phyloP scores from a whole-genome alignment of 1,284 basidiomycete genomes.

The Mycena sp. region DNA sequence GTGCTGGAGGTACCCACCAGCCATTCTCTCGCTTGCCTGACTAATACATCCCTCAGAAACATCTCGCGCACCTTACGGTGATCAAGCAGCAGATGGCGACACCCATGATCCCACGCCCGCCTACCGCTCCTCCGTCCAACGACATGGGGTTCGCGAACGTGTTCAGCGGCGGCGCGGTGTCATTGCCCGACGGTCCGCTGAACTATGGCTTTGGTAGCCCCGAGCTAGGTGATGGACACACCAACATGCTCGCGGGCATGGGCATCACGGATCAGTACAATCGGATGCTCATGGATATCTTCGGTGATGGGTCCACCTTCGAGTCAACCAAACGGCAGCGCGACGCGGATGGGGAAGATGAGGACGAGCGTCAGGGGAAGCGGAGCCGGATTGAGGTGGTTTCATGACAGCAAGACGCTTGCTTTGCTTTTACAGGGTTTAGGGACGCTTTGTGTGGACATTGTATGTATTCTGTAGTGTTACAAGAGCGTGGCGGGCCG shows the following conservation, averaged over 20 bases:
- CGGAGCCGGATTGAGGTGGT: slow-evolving; percentile 77
- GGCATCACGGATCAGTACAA: slow-evolving; percentile 83
- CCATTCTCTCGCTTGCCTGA: background rate
- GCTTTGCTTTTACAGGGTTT: background rate
- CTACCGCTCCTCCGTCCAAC: slow-evolving; percentile 79
- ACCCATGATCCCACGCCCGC: slow-evolving; percentile 59
- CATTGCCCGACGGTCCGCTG: slow-evolving; percentile 33
- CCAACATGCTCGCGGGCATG: slow-evolving; percentile 81
- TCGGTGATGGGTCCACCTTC: slow-evolving; percentile 64
- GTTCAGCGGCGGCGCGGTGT: slow-evolving; percentile 50
- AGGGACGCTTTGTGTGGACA: slow-evolving; percentile 3
- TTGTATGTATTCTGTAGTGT: slow-evolving; percentile 1
- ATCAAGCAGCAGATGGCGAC: slow-evolving; percentile 80
- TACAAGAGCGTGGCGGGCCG: background rate
- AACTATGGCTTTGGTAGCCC: slow-evolving; percentile 38
- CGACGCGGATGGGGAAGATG: slow-evolving; percentile 46
- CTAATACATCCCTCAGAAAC: slow-evolving; percentile 68
- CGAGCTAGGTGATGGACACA: slow-evolving; percentile 53
- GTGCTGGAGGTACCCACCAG: slow-evolving; percentile 84
- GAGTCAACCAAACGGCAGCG: slow-evolving; percentile 40
- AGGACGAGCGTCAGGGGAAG: slow-evolving; percentile 67
- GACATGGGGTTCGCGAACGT: slow-evolving; percentile 71
- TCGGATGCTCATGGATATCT: slow-evolving; percentile 72
- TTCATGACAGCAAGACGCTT: slow-evolving; percentile 51
- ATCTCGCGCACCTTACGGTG: slow-evolving; percentile 91